Evolutionary conservation across 305 asterid genomes (phyloP).

Genomic region (Fraxinus latifolia): DNA sequence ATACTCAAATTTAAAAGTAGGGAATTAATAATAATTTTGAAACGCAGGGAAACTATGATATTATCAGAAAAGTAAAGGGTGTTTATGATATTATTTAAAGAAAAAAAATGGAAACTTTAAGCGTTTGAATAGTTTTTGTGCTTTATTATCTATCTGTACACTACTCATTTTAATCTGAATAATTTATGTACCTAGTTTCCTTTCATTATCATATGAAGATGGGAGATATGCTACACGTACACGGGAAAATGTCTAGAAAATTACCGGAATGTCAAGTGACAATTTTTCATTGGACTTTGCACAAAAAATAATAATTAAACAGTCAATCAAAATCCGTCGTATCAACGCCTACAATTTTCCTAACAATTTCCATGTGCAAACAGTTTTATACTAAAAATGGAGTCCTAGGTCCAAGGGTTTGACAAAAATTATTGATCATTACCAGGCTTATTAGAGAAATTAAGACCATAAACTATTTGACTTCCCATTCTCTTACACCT

Average conservation of each 20-base stretch:
- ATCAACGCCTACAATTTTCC: neutral
- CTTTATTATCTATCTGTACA: neutral
- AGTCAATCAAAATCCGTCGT: neutral
- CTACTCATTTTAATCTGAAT: neutral
- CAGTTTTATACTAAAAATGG: neutral
- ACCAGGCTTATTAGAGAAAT: neutral
- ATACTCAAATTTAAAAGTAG: neutral
- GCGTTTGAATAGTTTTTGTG: neutral
- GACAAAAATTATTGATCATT: neutral
- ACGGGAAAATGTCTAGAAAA: neutral
- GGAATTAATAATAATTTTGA: neutral
- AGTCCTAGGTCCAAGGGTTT: neutral
- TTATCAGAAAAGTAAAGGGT: neutral
- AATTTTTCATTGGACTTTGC: neutral
- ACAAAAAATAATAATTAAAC: neutral
- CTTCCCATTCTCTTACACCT: neutral
- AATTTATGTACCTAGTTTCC: neutral
- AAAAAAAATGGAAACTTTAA: neutral
- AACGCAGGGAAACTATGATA: neutral
- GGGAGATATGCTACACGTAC: neutral
- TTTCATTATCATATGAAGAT: neutral
- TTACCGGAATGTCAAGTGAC: neutral
- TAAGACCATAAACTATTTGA: neutral
- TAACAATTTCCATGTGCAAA: neutral
- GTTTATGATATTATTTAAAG: neutral